phyloP scores from a whole-genome alignment of 352 stramenopile species.

The Phytophthora europaea region DNA sequence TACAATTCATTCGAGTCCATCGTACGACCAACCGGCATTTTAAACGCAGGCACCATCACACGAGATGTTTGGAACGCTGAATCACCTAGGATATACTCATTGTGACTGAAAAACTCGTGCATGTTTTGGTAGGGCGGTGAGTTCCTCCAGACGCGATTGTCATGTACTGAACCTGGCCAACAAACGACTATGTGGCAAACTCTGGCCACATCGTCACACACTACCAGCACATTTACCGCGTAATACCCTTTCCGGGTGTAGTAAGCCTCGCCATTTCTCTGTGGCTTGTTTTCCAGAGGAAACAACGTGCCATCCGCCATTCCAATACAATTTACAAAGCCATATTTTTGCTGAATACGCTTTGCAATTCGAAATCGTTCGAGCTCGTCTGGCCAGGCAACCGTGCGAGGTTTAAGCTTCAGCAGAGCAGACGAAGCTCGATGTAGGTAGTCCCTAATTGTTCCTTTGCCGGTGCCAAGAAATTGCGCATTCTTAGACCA shows the following conservation, averaged over 20 bases:
- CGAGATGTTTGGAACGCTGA: background rate
- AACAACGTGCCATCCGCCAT: constrained; percentile 14
- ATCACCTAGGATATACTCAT: background rate
- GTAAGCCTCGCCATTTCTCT: constrained; percentile 6
- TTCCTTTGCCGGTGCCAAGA: too few relatives aligned
- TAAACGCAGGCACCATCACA: background rate
- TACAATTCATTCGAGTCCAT: background rate
- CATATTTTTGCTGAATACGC: background rate
- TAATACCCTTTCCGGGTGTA: constrained; percentile 12
- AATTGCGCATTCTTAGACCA: too few relatives aligned
- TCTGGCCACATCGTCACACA: background rate
- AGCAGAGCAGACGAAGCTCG: background rate
- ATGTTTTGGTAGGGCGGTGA: background rate
- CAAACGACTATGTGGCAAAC: background rate
- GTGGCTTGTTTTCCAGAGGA: background rate
- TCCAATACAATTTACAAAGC: constrained; percentile 14
- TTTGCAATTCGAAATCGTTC: constrained; percentile 3
- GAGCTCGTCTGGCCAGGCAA: background rate
- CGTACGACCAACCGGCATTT: background rate
- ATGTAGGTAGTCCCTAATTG: too few relatives aligned
- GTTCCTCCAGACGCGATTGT: background rate
- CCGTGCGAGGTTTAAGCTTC: background rate
- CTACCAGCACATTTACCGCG: background rate
- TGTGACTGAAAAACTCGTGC: background rate
- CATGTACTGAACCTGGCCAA: background rate